Evolutionary conservation across 2,329 filamentous ascomycete species (phyloP), one percentile per base, ranked within the genome.

Genomic region (Neurospora sp.): DNA sequence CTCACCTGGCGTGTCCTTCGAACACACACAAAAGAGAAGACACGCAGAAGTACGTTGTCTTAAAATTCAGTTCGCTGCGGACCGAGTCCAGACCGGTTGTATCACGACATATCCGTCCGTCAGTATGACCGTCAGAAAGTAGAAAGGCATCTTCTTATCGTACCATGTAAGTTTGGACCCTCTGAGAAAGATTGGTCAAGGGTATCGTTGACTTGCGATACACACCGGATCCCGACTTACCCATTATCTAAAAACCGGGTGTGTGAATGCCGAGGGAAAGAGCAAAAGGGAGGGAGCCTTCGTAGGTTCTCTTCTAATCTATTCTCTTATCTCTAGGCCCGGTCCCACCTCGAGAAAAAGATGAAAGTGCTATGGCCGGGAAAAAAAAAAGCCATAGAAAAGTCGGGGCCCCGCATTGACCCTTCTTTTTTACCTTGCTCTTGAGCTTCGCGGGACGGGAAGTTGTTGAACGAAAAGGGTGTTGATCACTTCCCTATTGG

Each of bases 361-460:
- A 43, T 3, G 2, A 43, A 19, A 10, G 7, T 4, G 9, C 42
- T 8, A 10, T 7, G 3, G 17, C 42, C n/a, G 3, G 9, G 8
- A 4, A 28, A 66, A 42, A 3, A 17, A 23, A 67, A 67, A 17
- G 13, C 6, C 28, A 67, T 23, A 33, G 17, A 28, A 46, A 66
- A 36, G 11, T 62, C 13, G 28, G 43, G 71, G 42, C 70, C 69
- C 72, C 72, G 69, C 52, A 62, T 8, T 62, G 28, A 17, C 28
- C 23, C 17, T 42, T 7, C 38, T 39, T 39, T 39, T 39, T 13
- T 39, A 39, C 38, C 38, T 39, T 5, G 3, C 38, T 39, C 38
- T 39, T 39, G 38, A 39, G 38, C 4, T 39, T 39, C 13, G 38
- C 38, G 38, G 38, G 38, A 39, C 38, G 23, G 52, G 23, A 62